These are phyloP conservation scores for Rhizodiscina lignyota DNA, from an alignment of 495 filamentous ascomycete genomes.

Conservation along the genomic window DNA sequence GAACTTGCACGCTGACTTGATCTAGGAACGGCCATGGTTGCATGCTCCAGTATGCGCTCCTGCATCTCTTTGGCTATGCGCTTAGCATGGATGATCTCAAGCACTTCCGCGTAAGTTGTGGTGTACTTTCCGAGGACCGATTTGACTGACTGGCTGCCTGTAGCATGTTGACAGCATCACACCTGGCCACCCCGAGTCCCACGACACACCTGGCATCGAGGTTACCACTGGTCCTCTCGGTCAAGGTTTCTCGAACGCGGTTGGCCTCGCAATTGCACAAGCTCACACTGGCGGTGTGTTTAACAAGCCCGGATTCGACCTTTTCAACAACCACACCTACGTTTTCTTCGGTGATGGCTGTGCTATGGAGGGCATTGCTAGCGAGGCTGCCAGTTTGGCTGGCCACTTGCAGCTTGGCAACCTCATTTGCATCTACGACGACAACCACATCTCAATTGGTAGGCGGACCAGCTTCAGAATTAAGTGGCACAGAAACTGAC, in stretches of 20 bases:
- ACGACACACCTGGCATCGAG: conserved; percentile 92
- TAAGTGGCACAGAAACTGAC: conserved; percentile 4
- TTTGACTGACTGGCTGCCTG: conserved; percentile 1
- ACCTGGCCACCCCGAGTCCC: conserved; percentile 89
- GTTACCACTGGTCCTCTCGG: conserved; percentile 56
- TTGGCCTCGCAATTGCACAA: conserved; percentile 88
- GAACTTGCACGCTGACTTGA: too few species aligned
- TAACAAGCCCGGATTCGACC: conserved; percentile 90
- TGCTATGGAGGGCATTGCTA: conserved; percentile 93
- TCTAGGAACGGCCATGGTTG: conserved; percentile 96
- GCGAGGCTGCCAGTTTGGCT: conserved; percentile 80
- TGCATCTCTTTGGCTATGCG: conserved; percentile 89
- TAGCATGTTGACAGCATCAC: conserved; percentile 82
- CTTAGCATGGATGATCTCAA: conserved; percentile 82
- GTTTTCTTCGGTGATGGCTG: conserved; percentile 95
- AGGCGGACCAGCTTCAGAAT: conserved; percentile 11
- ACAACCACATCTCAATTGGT: conserved; percentile 95
- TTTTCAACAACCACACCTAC: conserved; percentile 95
- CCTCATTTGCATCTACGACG: conserved; percentile 91
- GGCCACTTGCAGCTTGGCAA: conserved; percentile 96
- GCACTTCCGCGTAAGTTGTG: conserved; percentile 67
- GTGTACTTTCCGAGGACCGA: neutral
- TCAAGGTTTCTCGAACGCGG: conserved; percentile 19
- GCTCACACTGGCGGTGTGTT: conserved; percentile 74
- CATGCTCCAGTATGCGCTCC: conserved; percentile 97